Evolutionary conservation across 768 basidiomycete genomes (phyloP).

Genomic region (Filobasidium wieringae): DNA sequence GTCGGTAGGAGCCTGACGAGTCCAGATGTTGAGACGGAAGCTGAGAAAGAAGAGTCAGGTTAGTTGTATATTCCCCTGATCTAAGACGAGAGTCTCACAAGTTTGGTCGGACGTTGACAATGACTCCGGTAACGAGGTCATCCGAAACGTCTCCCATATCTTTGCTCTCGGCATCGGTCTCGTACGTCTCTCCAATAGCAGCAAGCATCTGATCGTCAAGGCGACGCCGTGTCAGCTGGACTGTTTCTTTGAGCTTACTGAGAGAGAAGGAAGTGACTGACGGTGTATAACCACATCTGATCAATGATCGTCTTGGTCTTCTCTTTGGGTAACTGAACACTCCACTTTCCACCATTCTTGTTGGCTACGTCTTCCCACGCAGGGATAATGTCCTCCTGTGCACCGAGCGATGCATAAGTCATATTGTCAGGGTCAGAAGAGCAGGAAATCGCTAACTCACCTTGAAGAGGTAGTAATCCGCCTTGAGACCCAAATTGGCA

Average conservation of each 20-base stretch:
- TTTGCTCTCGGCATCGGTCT: conserved; percentile 36
- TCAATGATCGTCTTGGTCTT: conserved; percentile 77
- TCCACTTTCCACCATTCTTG: conserved; percentile 96
- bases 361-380: conserved; percentile 98
- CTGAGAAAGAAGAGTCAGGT: conserved; percentile 42
- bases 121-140: conserved; percentile 66
- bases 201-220: conserved; percentile 70
- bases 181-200: conserved; percentile 97
- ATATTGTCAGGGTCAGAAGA: not conserved
- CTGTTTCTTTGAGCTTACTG: not conserved
- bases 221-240: not conserved
- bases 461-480: conserved; percentile 99
- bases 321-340: conserved; percentile 89
- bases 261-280: conserved; percentile 36
- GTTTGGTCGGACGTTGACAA: conserved; percentile 74
- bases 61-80: not conserved
- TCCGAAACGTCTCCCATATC: not conserved
- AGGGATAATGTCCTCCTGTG: conserved; percentile 83
- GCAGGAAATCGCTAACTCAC: conserved; percentile 41
- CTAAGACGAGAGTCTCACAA: conserved; percentile 26
- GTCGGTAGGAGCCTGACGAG: conserved; percentile 58
- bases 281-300: conserved; percentile 97
- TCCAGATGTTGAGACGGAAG: conserved; percentile 97
- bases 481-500: conserved; percentile 80
- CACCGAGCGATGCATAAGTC: not conserved